Conservation (phyloP, 768 basidiomycete species). For the Agrocybe praecox region DNA sequence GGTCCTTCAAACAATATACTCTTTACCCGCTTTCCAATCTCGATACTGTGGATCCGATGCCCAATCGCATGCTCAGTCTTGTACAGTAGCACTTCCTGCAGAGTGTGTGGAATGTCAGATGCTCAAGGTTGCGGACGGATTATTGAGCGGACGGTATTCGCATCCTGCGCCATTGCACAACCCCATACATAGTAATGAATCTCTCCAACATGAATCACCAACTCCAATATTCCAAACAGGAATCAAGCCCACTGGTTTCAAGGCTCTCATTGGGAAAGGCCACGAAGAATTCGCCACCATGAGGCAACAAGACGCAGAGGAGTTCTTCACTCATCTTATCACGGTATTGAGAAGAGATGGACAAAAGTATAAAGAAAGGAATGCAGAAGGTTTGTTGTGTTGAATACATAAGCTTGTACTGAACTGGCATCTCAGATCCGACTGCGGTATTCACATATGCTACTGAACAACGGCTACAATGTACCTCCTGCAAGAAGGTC, state of each 20-base stretch:
- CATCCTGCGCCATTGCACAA: conserved; percentile 43
- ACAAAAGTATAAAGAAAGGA: conserved; percentile 47
- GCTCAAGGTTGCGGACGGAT: conserved; percentile 88
- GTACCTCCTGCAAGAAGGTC: conserved; percentile 75
- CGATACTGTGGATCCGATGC: conserved; percentile 54
- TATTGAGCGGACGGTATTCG: conserved; percentile 91
- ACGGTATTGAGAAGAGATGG: conserved; percentile 70
- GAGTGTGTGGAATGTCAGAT: conserved; percentile 95
- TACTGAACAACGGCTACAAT: conserved; percentile 87
- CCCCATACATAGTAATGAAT: neutral
- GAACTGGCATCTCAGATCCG: conserved; percentile 46
- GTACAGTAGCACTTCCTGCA: conserved; percentile 71
- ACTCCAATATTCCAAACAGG: conserved; percentile 81
- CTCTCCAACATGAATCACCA: conserved; percentile 27
- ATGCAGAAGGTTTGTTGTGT: conserved; percentile 26
- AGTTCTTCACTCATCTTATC: conserved; percentile 86
- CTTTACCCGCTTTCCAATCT: conserved; percentile 73
- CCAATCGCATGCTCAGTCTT: conserved; percentile 58
- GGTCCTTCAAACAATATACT: conserved; percentile 83
- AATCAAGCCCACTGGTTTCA: conserved; percentile 81
- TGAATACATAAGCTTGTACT: neutral
- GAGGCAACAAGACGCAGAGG: conserved; percentile 96
- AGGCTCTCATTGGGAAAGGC: conserved; percentile 87
- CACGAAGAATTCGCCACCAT: conserved; percentile 96
- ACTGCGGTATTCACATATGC: conserved; percentile 81